A percentile compares a stretch with the other conserved stretches of the same genome.
Evolutionary conservation across 139 green algal species (phyloP).

Genomic region (Chlorella ohadii): DNA sequence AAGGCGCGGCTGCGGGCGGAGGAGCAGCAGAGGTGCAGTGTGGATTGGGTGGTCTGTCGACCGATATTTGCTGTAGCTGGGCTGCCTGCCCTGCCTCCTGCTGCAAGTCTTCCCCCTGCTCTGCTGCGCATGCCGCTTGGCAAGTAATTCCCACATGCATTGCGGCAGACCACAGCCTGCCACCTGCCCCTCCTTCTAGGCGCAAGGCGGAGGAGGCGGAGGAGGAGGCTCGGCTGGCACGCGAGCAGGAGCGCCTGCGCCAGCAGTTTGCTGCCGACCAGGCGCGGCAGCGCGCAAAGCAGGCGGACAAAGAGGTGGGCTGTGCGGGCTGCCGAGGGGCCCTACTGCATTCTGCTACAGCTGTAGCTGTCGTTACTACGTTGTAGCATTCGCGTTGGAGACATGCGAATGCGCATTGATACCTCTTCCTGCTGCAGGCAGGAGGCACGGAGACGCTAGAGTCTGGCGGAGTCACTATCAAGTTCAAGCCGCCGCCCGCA

Average conservation of each 20-base stretch:
- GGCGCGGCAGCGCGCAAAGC: constrained; percentile 37
- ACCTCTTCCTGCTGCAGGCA: not conserved
- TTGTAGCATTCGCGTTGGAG: too few relatives aligned
- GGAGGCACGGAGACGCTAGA: not conserved
- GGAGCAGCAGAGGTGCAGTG: constrained; percentile 3
- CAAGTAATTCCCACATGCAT: too few relatives aligned
- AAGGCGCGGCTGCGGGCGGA: constrained; percentile 46
- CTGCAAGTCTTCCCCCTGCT: not conserved
- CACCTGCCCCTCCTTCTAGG: not conserved
- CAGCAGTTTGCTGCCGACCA: constrained; percentile 51
- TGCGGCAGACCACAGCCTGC: too few relatives aligned
- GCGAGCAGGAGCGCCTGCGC: constrained; percentile 51
- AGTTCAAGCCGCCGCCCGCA: constrained; percentile 37
- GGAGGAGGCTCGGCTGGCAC: constrained; percentile 29
- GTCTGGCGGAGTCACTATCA: constrained; percentile 13
- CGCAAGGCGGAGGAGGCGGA: constrained; percentile 31
- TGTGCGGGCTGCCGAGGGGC: not conserved
- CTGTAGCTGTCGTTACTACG: not conserved
- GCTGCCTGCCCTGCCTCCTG: too few relatives aligned
- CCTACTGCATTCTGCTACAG: not conserved
- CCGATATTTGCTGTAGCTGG: too few relatives aligned
- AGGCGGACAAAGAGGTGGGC: constrained; percentile 5
- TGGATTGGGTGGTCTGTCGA: too few relatives aligned
- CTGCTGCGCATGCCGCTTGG: too few relatives aligned
- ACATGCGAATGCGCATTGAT: too few relatives aligned